Evolutionary conservation across 2,329 filamentous ascomycete genomes (phyloP).

Genomic region (Rhynchosporium agropyri): DNA sequence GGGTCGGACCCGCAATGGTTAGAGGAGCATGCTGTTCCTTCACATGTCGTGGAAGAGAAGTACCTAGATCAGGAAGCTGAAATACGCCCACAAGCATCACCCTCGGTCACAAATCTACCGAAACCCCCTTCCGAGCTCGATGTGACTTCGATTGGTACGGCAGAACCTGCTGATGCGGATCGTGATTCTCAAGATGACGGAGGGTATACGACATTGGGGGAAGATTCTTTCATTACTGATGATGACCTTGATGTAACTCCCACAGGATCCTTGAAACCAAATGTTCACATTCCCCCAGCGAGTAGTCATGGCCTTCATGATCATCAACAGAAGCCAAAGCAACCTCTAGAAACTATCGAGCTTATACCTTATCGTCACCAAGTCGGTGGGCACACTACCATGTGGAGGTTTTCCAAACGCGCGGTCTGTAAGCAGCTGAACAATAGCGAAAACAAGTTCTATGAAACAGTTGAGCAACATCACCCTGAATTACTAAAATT

Average conservation of each 20-base stretch:
- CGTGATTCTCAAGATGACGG: slow-evolving; percentile 35
- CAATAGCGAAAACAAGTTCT: slow-evolving; percentile 98
- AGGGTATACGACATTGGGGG: slow-evolving; percentile 30
- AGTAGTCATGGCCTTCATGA: slow-evolving; percentile 51
- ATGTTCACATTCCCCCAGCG: slow-evolving; percentile 20
- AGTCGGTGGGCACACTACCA: slow-evolving; percentile 92
- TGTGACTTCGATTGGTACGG: slow-evolving; percentile 11
- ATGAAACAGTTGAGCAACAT: slow-evolving; percentile 89
- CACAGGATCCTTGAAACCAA: slow-evolving; percentile 40
- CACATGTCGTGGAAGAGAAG: slow-evolving; percentile 42
- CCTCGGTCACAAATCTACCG: slow-evolving; percentile 36
- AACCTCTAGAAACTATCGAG: slow-evolving; percentile 85
- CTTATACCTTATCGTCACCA: slow-evolving; percentile 97
- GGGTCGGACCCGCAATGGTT: slow-evolving; percentile 39
- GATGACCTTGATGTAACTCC: slow-evolving; percentile 37
- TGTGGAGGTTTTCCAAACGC: slow-evolving; percentile 92
- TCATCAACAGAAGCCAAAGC: slow-evolving; percentile 47
- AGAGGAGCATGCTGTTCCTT: slow-evolving; percentile 40
- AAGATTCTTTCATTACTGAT: slow-evolving; percentile 37
- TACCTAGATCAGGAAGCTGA: slow-evolving; percentile 29
- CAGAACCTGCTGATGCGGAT: slow-evolving; percentile 17
- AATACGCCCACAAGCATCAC: slow-evolving; percentile 24
- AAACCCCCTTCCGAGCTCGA: slow-evolving; percentile 29
- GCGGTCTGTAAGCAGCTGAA: slow-evolving; percentile 98
- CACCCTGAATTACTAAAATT: slow-evolving; percentile 91